A percentile compares a stretch with the other conserved stretches of the same genome.
These are phyloP conservation scores for Straminergon stramineum DNA, from an alignment of 225 moss, liverwort and hornwort species.

Conservation along the genomic window DNA sequence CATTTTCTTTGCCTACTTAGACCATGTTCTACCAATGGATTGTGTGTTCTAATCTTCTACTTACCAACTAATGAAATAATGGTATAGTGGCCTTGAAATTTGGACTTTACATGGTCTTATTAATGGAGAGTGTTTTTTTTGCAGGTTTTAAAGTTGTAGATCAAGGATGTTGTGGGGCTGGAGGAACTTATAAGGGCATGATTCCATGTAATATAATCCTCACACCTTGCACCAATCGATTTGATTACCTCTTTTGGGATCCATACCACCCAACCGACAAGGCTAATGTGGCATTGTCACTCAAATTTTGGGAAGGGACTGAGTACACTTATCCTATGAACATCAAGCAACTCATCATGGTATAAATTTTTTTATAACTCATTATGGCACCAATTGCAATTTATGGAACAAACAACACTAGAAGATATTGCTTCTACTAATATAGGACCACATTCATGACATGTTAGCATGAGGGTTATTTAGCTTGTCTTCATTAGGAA, in stretches of 20 bases:
- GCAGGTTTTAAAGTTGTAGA: slow-evolving; percentile 32
- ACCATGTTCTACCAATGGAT: neutral
- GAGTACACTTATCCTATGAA: slow-evolving; percentile 11
- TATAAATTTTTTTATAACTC: neutral
- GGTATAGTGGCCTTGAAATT: too few species aligned
- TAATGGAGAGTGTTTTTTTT: neutral
- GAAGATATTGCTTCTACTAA: neutral
- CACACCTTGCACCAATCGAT: slow-evolving; percentile 22
- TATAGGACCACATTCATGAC: neutral
- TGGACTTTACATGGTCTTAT: too few species aligned
- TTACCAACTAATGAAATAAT: neutral
- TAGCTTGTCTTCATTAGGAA: neutral
- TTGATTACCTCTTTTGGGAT: slow-evolving; percentile 71
- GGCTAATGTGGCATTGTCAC: slow-evolving; percentile 35
- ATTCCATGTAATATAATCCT: slow-evolving; percentile 23
- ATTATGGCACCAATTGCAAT: neutral
- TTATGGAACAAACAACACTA: neutral
- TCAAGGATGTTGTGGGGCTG: slow-evolving; percentile 48
- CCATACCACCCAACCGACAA: slow-evolving; percentile 74
- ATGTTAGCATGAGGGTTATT: neutral
- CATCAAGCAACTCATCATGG: neutral
- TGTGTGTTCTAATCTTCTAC: neutral
- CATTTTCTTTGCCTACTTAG: too few species aligned
- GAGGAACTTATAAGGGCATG: slow-evolving; percentile 33
- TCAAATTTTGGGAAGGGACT: neutral